These are phyloP conservation scores for Gaeumannomyces sp. DNA, from an alignment of 2,329 filamentous ascomycete species.

Conservation along the genomic window DNA sequence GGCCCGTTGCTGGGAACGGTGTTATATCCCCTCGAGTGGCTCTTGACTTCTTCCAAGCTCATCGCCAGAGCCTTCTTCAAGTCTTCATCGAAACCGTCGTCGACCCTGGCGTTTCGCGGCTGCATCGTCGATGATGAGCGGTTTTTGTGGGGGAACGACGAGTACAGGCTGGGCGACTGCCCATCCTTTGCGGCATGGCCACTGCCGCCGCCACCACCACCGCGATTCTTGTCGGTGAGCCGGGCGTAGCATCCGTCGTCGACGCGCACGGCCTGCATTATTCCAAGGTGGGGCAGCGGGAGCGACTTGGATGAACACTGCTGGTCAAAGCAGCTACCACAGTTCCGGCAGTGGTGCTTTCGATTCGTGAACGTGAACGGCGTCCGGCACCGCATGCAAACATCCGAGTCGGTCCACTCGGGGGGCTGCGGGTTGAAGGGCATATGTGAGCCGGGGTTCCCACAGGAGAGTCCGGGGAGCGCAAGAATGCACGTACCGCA, in stretches of 20 bases:
- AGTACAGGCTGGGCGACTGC: conserved; percentile 4
- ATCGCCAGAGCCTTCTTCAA: conserved; percentile 89
- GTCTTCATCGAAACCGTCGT: conserved; percentile 91
- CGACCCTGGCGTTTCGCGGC: conserved; percentile 78
- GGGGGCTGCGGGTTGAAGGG: conserved; percentile 57
- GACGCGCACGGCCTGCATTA: conserved; percentile 83
- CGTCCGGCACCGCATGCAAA: conserved; percentile 96
- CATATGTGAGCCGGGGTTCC: conserved; percentile 1
- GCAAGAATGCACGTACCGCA: conserved; percentile 57
- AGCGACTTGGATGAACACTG: conserved; percentile 87
- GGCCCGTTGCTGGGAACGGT: conserved; percentile 16
- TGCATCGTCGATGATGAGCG: conserved; percentile 70
- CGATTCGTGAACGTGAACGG: conserved; percentile 96
- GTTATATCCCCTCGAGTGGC: conserved; percentile 63
- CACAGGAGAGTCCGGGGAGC: background rate
- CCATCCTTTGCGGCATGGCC: conserved; percentile 34
- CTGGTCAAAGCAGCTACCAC: conserved; percentile 94
- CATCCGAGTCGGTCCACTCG: conserved; percentile 96
- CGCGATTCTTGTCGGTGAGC: conserved; percentile 66
- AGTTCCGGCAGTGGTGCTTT: conserved; percentile 97
- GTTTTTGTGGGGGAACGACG: conserved; percentile 49
- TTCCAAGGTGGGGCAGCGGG: conserved; percentile 86
- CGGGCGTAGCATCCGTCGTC: conserved; percentile 94
- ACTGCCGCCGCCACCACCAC: conserved; percentile 23
- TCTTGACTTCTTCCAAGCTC: conserved; percentile 90